Evolutionary conservation across 441 rosid species (phyloP).

Genomic region (Croton laevigatus): DNA sequence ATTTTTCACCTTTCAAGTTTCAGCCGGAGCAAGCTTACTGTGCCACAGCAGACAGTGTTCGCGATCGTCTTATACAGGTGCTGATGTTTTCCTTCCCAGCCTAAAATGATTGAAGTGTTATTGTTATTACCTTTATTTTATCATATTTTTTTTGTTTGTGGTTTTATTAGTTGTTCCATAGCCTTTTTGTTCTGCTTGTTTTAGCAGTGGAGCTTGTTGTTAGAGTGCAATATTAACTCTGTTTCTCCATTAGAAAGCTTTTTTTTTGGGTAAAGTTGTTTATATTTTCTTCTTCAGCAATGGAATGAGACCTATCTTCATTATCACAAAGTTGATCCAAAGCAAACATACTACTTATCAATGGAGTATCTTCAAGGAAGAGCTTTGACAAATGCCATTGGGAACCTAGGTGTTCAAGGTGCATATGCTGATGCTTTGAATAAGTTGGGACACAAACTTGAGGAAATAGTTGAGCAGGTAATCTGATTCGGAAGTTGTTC

Average conservation of each 20-base stretch:
- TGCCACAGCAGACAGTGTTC: conserved; percentile 88
- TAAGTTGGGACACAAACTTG: conserved; percentile 75
- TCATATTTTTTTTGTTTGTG: neutral
- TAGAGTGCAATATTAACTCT: neutral
- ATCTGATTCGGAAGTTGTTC: neutral
- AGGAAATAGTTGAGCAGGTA: conserved; percentile 86
- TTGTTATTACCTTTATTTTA: neutral
- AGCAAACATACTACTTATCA: conserved; percentile 91
- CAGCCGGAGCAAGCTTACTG: conserved; percentile 87
- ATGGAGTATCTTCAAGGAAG: conserved; percentile 99
- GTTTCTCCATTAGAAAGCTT: neutral
- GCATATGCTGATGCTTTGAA: conserved; percentile 82
- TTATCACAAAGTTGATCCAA: conserved; percentile 75
- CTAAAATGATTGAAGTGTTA: neutral
- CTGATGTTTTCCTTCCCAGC: neutral
- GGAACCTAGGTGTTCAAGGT: conserved; percentile 65
- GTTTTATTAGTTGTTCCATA: neutral
- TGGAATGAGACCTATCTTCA: conserved; percentile 92
- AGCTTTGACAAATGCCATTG: conserved; percentile 86
- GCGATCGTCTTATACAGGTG: conserved; percentile 89
- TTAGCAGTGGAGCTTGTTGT: neutral
- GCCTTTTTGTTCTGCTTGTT: too few species aligned
- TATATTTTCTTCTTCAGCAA: conserved; percentile 46
- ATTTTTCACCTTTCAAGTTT: conserved; percentile 89
- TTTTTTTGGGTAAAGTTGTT: neutral